Percentiles rank a stretch among this genome's conserved stretches.
These are phyloP conservation scores for Fusarium floridanum DNA, from an alignment of 2,329 filamentous ascomycete genomes.

Conservation along the genomic window DNA sequence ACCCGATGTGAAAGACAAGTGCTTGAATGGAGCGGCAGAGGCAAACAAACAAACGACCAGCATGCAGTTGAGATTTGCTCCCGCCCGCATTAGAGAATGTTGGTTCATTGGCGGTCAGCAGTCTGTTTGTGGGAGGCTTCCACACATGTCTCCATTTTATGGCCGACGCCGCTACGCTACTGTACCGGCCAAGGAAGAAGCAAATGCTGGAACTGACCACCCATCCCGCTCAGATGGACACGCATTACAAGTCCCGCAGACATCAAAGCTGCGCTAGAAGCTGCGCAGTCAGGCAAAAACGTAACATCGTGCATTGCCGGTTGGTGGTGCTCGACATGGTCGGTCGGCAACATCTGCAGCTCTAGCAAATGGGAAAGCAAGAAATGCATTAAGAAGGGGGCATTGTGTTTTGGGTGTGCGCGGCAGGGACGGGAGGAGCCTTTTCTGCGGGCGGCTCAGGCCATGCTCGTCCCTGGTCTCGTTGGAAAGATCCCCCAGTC, in stretches of 20 bases:
- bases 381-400: constrained; percentile 20
- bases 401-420: constrained; percentile 34
- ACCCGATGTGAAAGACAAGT: constrained; percentile 1
- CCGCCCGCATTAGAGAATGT: neutral
- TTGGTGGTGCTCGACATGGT: constrained; percentile 27
- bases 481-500: constrained; percentile 18
- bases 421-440: constrained; percentile 53
- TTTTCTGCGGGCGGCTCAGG: constrained; percentile 47
- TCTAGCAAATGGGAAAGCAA: constrained; percentile 23
- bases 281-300: constrained; percentile 34
- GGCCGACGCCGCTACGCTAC: neutral
- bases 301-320: constrained; percentile 40
- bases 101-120: constrained; percentile 26
- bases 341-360: constrained; percentile 16
- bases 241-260: constrained; percentile 20
- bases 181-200: constrained; percentile 12
- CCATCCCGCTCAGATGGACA: constrained; percentile 24
- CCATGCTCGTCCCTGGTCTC: constrained; percentile 37
- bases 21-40: neutral
- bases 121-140: constrained; percentile 24
- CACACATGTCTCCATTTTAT: constrained; percentile 13
- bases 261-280: constrained; percentile 21
- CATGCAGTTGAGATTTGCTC: neutral
- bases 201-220: neutral
- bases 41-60: neutral